phyloP scores from a whole-genome alignment of 2,329 filamentous ascomycete genomes.

The Fusarium compactum region DNA sequence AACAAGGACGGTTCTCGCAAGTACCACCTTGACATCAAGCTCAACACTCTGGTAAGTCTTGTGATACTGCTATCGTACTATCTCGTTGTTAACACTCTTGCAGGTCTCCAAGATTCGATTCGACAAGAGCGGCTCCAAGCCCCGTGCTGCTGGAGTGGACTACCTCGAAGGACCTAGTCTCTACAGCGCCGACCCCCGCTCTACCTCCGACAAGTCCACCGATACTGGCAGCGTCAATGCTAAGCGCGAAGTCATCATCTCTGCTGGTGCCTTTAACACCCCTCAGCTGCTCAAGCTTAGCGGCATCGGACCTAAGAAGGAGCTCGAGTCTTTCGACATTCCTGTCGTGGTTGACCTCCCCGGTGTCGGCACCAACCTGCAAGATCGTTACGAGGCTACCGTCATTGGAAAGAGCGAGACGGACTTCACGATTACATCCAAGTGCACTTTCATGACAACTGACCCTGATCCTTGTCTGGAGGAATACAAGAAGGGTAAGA shows the following conservation, averaged over 20 bases:
- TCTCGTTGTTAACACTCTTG: fast-evolving
- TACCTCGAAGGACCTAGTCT: conserved; percentile 46
- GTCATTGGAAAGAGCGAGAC: conserved; percentile 37
- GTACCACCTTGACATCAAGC: conserved; percentile 48
- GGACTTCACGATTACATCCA: conserved; percentile 38
- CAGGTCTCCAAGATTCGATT: conserved; percentile 54
- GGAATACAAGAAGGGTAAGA: conserved; percentile 27
- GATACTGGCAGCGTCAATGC: conserved; percentile 23
- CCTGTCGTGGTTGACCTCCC: conserved; percentile 55
- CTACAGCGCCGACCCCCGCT: conserved; percentile 45
- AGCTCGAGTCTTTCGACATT: conserved; percentile 51
- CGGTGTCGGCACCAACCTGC: conserved; percentile 69
- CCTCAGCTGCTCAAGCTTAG: conserved; percentile 65
- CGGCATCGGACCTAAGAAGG: conserved; percentile 50
- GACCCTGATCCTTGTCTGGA: conserved; percentile 38
- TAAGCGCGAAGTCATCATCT: conserved; percentile 59
- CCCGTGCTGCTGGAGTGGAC: conserved; percentile 51
- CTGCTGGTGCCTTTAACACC: conserved; percentile 62
- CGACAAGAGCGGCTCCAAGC: conserved; percentile 46
- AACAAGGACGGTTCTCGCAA: conserved; percentile 45
- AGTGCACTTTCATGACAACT: conserved; percentile 40
- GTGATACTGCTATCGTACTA: fast-evolving
- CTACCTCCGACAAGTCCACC: conserved; percentile 15
- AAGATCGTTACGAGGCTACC: conserved; percentile 63
- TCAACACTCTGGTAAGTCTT: conserved; percentile 39